Evolutionary conservation across 169 alveolate genomes (phyloP), one percentile per base, ranked within the genome.

Genomic region (Babesia ovis): DNA sequence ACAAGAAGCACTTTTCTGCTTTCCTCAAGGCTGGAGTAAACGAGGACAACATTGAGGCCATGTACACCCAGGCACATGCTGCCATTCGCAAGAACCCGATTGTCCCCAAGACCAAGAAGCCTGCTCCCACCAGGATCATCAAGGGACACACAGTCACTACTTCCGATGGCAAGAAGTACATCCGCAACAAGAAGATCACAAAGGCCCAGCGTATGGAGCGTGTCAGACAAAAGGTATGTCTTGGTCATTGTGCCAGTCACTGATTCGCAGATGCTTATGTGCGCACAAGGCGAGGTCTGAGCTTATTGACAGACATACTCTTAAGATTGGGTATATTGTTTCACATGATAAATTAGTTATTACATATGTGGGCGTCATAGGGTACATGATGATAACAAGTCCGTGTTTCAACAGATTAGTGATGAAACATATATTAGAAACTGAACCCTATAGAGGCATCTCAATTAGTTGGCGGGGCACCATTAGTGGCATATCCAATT

Each of bases 21-120:
- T 98, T 95, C 93, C 85, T 95, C 79, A 93, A 94, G 84, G 91
- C 90, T 37, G 97, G 95, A 69, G 87, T 97, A 57, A 95, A 93
- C 59, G 94, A 97, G 34, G 98, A 97, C 84, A 85, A 92, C 86
- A 88, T 98, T 55, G 99, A 97, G 91, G 97, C 94, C 68, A 93
- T 97, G 95, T 97, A 96, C 96, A 91, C 94, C 81, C 95, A 92
- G 84, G 98, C 98, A 31, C 99, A 96, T 90, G 97, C 94, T 66
- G 96, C 94, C 75, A 98, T 98, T 85, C 95, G 99, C 69, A 92
- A 93, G 89, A 94, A 95, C 94, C 99, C 99, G 16, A 90, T 90
- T 31, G 89, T 86, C 57, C 91, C 84, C 64, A 93, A 85, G 76
- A 89, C 92, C 72, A 89, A 91, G 77, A 94, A 92, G 69, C 88